These are phyloP conservation scores for Verticillium alfalfae DNA, from an alignment of 2,329 filamentous ascomycete genomes.

Conservation along the genomic window DNA sequence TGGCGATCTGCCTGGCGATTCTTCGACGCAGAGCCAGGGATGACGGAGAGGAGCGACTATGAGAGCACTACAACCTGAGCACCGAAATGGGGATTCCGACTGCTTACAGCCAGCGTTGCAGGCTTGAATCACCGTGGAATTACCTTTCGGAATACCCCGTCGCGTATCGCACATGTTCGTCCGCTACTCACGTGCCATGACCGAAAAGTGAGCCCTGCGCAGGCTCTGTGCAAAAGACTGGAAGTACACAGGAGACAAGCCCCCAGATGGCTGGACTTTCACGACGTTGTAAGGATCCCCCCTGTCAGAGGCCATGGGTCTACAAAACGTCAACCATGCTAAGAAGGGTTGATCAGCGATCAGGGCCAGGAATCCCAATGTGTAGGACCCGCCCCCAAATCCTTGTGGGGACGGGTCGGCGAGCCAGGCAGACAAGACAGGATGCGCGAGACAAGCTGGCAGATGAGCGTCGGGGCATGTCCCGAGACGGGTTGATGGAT, in stretches of 20 bases:
- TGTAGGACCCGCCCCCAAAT: background rate
- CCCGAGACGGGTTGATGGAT: slow-evolving; percentile 3
- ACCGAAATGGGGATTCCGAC: background rate
- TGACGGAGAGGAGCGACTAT: background rate
- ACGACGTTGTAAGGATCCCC: background rate
- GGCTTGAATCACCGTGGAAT: background rate
- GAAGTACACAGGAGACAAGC: background rate
- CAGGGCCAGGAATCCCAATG: background rate
- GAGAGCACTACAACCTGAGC: background rate
- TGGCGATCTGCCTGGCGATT: background rate
- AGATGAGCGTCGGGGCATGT: slow-evolving; percentile 6
- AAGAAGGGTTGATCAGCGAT: background rate
- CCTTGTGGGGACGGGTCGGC: background rate
- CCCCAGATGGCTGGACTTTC: background rate
- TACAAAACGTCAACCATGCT: background rate
- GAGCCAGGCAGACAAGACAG: background rate
- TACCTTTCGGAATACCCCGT: background rate
- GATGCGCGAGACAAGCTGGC: background rate
- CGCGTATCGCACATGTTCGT: background rate
- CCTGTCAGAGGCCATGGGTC: background rate
- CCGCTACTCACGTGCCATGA: background rate
- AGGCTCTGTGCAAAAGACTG: background rate
- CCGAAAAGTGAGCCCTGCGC: background rate
- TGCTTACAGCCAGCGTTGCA: background rate
- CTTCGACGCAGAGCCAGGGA: background rate